phyloP scores from a whole-genome alignment of 352 stramenopile species.

The Pythium sukuiense region DNA sequence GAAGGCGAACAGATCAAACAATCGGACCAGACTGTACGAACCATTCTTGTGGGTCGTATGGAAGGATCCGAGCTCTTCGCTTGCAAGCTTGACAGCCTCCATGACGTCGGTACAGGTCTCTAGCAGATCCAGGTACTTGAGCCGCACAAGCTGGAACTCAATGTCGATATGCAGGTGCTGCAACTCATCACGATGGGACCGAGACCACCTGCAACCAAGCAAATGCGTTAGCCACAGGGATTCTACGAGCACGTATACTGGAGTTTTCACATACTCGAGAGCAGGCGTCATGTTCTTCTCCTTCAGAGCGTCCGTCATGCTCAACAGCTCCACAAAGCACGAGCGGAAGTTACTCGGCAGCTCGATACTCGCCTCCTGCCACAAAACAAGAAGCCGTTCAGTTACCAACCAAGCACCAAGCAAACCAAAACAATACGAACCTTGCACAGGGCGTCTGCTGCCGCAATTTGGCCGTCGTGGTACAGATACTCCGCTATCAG shows the following conservation, averaged over 20 bases:
- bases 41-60: conserved; percentile 61
- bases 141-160: conserved; percentile 81
- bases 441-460: conserved; percentile 67
- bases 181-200: conserved; percentile 52
- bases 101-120: conserved; percentile 64
- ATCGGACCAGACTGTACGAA: conserved; percentile 9
- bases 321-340: conserved; percentile 70
- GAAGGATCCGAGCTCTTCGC: conserved; percentile 60
- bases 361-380: conserved; percentile 61
- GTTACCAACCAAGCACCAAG: no score
- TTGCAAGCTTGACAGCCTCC: conserved; percentile 68
- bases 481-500: conserved; percentile 80
- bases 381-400: background rate
- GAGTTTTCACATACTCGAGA: conserved; percentile 47
- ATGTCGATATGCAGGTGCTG: conserved; percentile 58
- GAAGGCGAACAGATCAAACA: no score
- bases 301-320: conserved; percentile 67
- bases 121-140: conserved; percentile 80
- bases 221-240: background rate
- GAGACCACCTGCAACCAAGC: conserved; percentile 49
- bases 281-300: conserved; percentile 60
- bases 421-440: conserved; percentile 29
- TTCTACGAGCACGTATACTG: background rate
- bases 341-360: conserved; percentile 48
- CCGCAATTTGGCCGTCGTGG: conserved; percentile 74